phyloP scores from a whole-genome alignment of 2,329 filamentous ascomycete species.

The Falciphora oryzae region DNA sequence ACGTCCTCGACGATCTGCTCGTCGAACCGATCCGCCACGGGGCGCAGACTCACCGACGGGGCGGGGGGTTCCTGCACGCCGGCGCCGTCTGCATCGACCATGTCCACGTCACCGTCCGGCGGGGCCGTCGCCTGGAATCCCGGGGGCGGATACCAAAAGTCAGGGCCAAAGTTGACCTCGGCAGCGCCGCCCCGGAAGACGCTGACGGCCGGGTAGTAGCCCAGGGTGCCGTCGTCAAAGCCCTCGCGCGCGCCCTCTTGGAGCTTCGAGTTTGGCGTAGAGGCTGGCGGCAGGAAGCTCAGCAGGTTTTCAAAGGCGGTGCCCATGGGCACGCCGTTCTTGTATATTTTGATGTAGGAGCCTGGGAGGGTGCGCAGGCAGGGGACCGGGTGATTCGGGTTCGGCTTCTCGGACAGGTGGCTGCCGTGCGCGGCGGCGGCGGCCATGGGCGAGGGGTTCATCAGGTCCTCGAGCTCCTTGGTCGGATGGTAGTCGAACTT shows the following conservation, averaged over 20 bases:
- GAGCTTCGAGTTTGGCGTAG: conserved; percentile 63
- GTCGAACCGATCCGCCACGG: conserved; percentile 73
- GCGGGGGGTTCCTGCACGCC: conserved; percentile 5
- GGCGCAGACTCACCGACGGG: conserved; percentile 35
- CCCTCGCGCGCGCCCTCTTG: conserved; percentile 76
- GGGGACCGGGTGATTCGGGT: conserved; percentile 65
- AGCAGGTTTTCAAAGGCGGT: conserved; percentile 84
- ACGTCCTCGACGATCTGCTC: conserved; percentile 96
- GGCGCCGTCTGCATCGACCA: conserved; percentile 32
- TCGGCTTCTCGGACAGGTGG: conserved; percentile 45
- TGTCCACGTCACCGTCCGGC: conserved; percentile 40
- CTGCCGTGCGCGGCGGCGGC: conserved; percentile 34
- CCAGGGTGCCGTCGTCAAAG: conserved; percentile 89
- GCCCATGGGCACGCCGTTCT: conserved; percentile 82
- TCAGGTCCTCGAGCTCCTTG: conserved; percentile 81
- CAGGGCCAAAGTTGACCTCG: conserved; percentile 88
- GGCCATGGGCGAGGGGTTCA: conserved; percentile 58
- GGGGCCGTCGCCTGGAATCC: conserved; percentile 32
- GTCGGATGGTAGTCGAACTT: conserved; percentile 82
- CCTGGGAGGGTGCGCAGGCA: conserved; percentile 82
- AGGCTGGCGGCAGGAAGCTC: conserved; percentile 87
- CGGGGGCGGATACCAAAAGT: conserved; percentile 84
- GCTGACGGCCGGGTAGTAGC: conserved; percentile 91
- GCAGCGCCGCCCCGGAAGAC: conserved; percentile 87
- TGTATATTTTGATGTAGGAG: conserved; percentile 83